Evolutionary conservation across 2,329 filamentous ascomycete genomes (phyloP).

Genomic region (Aotearoamyces nothofagi): DNA sequence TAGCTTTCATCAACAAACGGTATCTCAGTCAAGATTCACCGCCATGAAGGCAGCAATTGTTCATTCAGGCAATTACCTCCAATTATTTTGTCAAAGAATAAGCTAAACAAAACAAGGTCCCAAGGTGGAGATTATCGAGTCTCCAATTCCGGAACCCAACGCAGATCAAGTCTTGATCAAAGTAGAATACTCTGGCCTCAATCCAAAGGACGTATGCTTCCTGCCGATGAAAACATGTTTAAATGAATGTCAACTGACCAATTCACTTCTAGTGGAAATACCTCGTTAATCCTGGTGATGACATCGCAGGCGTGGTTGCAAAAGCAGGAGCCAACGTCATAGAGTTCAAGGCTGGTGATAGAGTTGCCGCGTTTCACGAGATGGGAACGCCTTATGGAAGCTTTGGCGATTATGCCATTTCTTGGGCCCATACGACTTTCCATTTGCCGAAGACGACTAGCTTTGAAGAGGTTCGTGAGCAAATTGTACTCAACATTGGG

Average conservation of each 20-base stretch:
- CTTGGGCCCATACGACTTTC: slow-evolving; percentile 39
- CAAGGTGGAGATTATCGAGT: slow-evolving; percentile 14
- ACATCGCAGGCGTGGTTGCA: slow-evolving; percentile 27
- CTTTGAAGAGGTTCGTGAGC: slow-evolving; percentile 16
- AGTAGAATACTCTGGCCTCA: slow-evolving; percentile 17
- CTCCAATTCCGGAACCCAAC: slow-evolving; percentile 17
- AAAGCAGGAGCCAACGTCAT: slow-evolving; percentile 30
- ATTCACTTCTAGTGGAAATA: too few relatives aligned
- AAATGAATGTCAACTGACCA: background rate
- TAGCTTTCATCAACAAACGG: too few relatives aligned
- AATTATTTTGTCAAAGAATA: slow-evolving; percentile 3
- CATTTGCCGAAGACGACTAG: slow-evolving; percentile 15
- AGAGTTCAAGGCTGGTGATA: slow-evolving; percentile 27
- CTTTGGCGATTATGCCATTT: slow-evolving; percentile 46
- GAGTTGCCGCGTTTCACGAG: slow-evolving; percentile 33
- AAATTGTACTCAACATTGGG: slow-evolving; percentile 27
- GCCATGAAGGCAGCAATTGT: slow-evolving; percentile 20
- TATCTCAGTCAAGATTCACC: too few relatives aligned
- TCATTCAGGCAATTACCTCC: slow-evolving; percentile 6
- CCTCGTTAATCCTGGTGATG: slow-evolving; percentile 21
- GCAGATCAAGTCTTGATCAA: slow-evolving; percentile 19
- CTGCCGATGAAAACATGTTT: slow-evolving; percentile 9
- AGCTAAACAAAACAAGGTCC: slow-evolving; percentile 2
- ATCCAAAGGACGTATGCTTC: too few relatives aligned
- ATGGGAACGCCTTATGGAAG: slow-evolving; percentile 34